Conservation (phyloP, 768 basidiomycete genomes). For the Lyophyllum shimeji region DNA sequence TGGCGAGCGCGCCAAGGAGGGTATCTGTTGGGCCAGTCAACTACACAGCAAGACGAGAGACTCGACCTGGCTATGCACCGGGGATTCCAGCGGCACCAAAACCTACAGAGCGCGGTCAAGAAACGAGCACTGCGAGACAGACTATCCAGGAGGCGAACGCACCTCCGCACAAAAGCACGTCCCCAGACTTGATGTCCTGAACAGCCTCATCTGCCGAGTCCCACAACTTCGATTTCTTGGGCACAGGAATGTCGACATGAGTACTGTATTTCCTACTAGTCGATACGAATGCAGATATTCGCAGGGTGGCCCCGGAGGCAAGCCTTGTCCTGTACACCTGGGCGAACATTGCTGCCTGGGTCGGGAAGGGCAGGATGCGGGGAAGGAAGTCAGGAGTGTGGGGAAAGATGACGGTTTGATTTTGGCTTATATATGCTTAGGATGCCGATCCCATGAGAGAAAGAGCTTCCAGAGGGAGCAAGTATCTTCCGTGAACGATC, state of each 20-base stretch:
- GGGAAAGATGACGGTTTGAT: not conserved
- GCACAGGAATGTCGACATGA: constrained; percentile 27
- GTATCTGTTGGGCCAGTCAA: constrained; percentile 54
- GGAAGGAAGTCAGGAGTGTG: not conserved
- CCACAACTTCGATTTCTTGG: constrained; percentile 69
- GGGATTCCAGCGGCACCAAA: constrained; percentile 91
- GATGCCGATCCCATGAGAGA: constrained; percentile 4
- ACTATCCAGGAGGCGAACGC: constrained; percentile 23
- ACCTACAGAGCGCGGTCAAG: constrained; percentile 40
- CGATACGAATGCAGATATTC: constrained; percentile 18
- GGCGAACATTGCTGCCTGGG: constrained; percentile 14
- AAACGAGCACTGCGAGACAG: not conserved
- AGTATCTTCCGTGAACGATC: constrained; percentile 9
- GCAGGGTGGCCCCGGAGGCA: constrained; percentile 17
- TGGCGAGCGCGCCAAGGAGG: constrained; percentile 73
- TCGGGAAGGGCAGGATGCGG: not conserved
- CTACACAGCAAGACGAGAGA: not conserved
- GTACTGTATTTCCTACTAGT: constrained; percentile 32
- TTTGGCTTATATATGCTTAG: not conserved
- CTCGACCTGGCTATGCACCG: constrained; percentile 40
- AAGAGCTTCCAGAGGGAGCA: not conserved
- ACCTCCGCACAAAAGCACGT: constrained; percentile 82
- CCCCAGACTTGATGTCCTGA: constrained; percentile 78
- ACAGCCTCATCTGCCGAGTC: constrained; percentile 80
- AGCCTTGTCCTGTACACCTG: constrained; percentile 23